Evolutionary conservation across 2,329 filamentous ascomycete species (phyloP), one percentile per base, ranked within the genome.

Genomic region (Harringtonia aguacate): DNA sequence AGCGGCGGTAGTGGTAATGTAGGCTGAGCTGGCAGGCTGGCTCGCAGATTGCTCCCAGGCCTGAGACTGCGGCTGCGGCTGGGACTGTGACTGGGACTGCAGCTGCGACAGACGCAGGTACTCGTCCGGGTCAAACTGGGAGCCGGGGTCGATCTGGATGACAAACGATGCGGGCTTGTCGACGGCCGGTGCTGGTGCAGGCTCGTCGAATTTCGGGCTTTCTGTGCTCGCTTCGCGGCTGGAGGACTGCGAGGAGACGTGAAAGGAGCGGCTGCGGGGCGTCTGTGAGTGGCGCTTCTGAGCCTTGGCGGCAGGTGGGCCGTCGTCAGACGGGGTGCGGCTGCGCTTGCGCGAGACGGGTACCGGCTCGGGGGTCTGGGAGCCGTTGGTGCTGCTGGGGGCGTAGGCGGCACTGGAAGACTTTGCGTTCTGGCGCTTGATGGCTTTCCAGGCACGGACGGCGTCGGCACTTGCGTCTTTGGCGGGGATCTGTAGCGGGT

Each of bases 381-480:
- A 15, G 18, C 21, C 20, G 34, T 15, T 14, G 27, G 20, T 20
- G 22, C 27, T n/a, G 18, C 17, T 18, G 17, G 13, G 15, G 22
- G 28, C 28, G 44, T 28, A 21, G 35, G 9, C 30, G 21, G 15
- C 24, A 27, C 24, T 6, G 24, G 24, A 6, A 27, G 10, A 6
- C 10, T 10, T 27, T 27, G 24, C 24, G 33, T 28, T 35, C 38
- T 31, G 17, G 27, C 22, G 5, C 18, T 36, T 42, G 28, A 7
- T 24, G 5, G 34, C 41, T 27, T 60, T 52, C 59, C 59, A 62
- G 12, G 51, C 53, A 20, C 46, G 41, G 14, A 60, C 39, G 3
- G 59, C 57, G 14, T 49, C 52, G 20, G 43, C 38, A 39, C 46
- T 61, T 8, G 53, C 58, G 56, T 60, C 50, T 31, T 46, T 41